Conservation (phyloP, 73 alveolate species). For the Paramecium bursaria region DNA sequence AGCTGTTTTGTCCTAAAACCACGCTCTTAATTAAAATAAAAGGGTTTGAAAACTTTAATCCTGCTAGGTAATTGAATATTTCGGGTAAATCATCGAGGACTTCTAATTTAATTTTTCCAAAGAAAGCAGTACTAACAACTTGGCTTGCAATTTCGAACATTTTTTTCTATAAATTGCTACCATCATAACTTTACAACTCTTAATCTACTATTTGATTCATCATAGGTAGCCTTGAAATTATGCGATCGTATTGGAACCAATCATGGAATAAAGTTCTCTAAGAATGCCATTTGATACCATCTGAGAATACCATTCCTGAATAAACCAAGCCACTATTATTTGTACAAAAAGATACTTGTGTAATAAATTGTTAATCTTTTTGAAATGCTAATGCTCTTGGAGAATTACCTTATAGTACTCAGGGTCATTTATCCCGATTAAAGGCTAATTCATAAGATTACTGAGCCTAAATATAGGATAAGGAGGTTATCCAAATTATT, state of each 20-base stretch:
- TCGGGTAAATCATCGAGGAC: no score
- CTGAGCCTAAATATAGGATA: background rate
- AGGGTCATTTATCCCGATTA: constrained; percentile 47
- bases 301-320: constrained; percentile 29
- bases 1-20: no score
- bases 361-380: background rate
- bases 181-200: background rate
- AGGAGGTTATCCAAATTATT: background rate
- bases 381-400: background rate
- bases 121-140: constrained; percentile 23
- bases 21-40: no score
- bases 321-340: constrained; percentile 9
- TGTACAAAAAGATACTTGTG: constrained; percentile 13
- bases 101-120: background rate
- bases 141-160: background rate
- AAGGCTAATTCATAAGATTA: constrained; percentile 31
- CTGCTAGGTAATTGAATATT: no score
- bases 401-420: constrained; percentile 51
- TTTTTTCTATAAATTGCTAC: background rate
- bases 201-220: background rate
- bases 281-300: background rate
- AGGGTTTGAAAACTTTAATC: no score
- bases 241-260: constrained; percentile 5
- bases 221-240: constrained; percentile 10
- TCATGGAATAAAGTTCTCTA: constrained; percentile 1